A percentile compares a stretch with the other conserved stretches of the same genome.
Conservation (phyloP, 2,329 filamentous ascomycete genomes). For the Colletotrichum nymphaeae region DNA sequence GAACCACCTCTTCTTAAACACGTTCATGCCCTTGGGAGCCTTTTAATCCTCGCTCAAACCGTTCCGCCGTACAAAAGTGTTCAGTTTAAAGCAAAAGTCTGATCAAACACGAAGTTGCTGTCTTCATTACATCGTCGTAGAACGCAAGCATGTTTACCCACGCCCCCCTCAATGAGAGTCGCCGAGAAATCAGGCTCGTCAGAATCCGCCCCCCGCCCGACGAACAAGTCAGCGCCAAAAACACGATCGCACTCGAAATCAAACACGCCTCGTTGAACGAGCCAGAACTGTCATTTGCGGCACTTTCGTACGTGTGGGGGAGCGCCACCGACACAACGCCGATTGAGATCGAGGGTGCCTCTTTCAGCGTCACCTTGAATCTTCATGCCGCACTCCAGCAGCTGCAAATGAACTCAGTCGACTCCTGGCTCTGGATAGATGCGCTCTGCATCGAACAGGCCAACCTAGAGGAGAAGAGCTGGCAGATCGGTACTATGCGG, state of each 20-base stretch:
- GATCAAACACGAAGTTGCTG: constrained; percentile 47
- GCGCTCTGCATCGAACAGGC: constrained; percentile 39
- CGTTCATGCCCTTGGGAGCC: too few species aligned
- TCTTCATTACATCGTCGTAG: constrained; percentile 50
- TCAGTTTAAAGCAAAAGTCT: too few species aligned
- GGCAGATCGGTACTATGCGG: constrained; percentile 37
- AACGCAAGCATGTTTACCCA: constrained; percentile 45
- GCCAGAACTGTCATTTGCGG: constrained; percentile 22
- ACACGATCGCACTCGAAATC: constrained; percentile 33
- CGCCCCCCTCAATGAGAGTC: not conserved
- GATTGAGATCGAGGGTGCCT: constrained; percentile 14
- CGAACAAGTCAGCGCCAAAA: not conserved
- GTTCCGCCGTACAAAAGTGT: too few species aligned
- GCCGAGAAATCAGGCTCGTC: constrained; percentile 36
- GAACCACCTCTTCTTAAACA: too few species aligned
- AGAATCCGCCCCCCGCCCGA: constrained; percentile 15
- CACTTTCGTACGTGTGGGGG: constrained; percentile 40
- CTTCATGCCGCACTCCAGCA: constrained; percentile 24
- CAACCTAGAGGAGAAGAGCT: constrained; percentile 35
- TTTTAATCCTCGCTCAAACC: too few species aligned
- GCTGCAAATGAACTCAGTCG: not conserved
- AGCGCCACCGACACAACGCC: not conserved
- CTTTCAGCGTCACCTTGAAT: constrained; percentile 9
- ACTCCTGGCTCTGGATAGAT: constrained; percentile 39
- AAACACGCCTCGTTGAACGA: constrained; percentile 11